Evolutionary conservation across 192 early-diverging fungal species (phyloP).

Genomic region (Allomyces macrogynus): DNA sequence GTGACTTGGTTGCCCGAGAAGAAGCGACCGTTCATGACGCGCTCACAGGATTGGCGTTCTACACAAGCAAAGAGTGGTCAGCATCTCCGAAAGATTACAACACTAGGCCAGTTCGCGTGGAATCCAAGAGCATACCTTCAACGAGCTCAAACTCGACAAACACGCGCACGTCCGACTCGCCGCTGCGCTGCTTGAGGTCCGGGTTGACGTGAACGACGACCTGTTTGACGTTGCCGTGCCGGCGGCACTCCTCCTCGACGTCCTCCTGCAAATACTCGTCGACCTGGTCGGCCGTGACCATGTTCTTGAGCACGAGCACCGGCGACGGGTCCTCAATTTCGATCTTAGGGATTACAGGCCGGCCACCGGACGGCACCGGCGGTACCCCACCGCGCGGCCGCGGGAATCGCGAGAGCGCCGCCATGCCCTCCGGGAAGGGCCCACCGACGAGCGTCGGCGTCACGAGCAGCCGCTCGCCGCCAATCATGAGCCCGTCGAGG

Average conservation of each 20-base stretch:
- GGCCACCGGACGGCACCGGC: neutral
- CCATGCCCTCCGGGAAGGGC: neutral
- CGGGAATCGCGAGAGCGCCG: neutral
- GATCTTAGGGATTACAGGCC: neutral
- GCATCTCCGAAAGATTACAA: too few species aligned
- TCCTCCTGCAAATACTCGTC: neutral
- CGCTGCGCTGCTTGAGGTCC: neutral
- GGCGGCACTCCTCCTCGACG: neutral
- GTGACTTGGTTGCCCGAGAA: too few species aligned
- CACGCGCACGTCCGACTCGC: neutral
- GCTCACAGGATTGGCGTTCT: too few species aligned
- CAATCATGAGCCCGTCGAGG: neutral
- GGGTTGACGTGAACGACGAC: neutral
- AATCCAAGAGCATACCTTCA: neutral
- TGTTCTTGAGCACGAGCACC: neutral
- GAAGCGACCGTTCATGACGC: too few species aligned
- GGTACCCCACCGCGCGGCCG: neutral
- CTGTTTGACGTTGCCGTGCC: neutral
- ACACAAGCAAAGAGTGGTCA: too few species aligned
- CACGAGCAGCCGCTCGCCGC: neutral
- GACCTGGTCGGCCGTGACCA: neutral
- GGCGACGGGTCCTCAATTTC: neutral
- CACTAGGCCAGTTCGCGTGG: too few species aligned
- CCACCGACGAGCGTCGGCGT: neutral
- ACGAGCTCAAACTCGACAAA: neutral